Conservation (phyloP, 2,329 filamentous ascomycete genomes). For the Dothistroma septosporum region DNA sequence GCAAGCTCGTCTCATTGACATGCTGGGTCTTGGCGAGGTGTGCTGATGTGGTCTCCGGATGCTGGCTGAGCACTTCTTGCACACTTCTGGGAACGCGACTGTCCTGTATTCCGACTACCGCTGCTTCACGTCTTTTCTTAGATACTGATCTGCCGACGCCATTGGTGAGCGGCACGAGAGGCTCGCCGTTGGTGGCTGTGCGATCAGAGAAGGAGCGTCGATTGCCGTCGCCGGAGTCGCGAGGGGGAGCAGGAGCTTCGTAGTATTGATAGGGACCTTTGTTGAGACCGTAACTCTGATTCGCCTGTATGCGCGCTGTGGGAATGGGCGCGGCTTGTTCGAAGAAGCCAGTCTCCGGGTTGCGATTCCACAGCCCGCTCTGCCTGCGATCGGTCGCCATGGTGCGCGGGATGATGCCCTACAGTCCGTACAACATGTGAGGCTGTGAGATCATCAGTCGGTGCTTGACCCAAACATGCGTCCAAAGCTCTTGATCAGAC, state of each 20-base stretch:
- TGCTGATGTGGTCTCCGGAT: conserved; percentile 10
- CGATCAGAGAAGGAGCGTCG: conserved; percentile 31
- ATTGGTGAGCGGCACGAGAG: conserved; percentile 9
- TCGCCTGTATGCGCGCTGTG: conserved; percentile 11
- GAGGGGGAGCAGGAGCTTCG: conserved; percentile 22
- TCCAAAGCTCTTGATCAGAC: background rate
- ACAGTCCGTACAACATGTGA: background rate
- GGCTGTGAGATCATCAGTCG: background rate
- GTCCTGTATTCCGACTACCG: conserved; percentile 8
- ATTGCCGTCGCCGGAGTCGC: conserved; percentile 7
- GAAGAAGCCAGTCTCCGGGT: conserved; percentile 24
- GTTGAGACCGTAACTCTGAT: background rate
- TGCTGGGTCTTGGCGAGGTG: conserved; percentile 13
- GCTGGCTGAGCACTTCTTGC: conserved; percentile 9
- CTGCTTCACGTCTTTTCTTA: conserved; percentile 14
- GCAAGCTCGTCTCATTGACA: conserved; percentile 15
- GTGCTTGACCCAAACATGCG: background rate
- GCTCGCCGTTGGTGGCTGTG: conserved; percentile 8
- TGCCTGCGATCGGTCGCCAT: conserved; percentile 28
- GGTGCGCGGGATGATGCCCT: background rate
- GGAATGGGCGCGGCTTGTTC: conserved; percentile 19
- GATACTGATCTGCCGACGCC: conserved; percentile 13
- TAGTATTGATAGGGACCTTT: conserved; percentile 32
- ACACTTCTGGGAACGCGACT: background rate
- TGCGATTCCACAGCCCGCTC: conserved; percentile 30